Percentiles rank a stretch among this genome's conserved stretches.
Conservation (phyloP, 306 rosid genomes). For the Acacia confusa region DNA sequence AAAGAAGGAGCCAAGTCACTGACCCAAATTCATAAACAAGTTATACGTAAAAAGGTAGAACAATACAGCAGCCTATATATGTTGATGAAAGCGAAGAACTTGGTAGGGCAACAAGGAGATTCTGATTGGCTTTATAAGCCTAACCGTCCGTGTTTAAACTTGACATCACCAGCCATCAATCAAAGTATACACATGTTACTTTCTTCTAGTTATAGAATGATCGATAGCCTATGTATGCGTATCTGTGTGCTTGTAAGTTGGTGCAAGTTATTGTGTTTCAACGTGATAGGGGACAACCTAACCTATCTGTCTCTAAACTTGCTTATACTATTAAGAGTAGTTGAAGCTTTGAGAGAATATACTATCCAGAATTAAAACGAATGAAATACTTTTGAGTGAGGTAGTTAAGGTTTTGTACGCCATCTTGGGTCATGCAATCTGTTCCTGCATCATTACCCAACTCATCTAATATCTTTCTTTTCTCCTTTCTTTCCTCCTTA, state of each 20-base stretch:
- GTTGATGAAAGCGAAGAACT: not conserved
- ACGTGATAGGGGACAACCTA: slow-evolving; percentile 5
- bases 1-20: not conserved
- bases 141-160: not conserved
- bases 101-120: not conserved
- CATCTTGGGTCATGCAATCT: slow-evolving; percentile 77
- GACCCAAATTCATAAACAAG: not conserved
- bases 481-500: slow-evolving; percentile 35
- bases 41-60: not conserved
- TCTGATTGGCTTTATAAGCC: not conserved
- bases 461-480: slow-evolving; percentile 39
- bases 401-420: slow-evolving; percentile 68
- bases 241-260: not conserved
- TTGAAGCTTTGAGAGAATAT: slow-evolving; percentile 53
- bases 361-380: slow-evolving; percentile 37
- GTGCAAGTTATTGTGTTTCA: slow-evolving; percentile 8
- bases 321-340: slow-evolving; percentile 45
- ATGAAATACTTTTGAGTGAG: slow-evolving; percentile 51
- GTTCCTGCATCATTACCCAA: slow-evolving; percentile 78
- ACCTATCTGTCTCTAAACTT: not conserved
- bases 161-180: not conserved
- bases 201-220: not conserved
- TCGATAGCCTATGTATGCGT: not conserved
- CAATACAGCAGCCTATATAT: not conserved
- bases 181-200: not conserved